A percentile compares a stretch with the other conserved stretches of the same genome.
These are phyloP conservation scores for Apophysomyces elegans DNA, from an alignment of 371 early-diverging fungal genomes.

Conservation along the genomic window DNA sequence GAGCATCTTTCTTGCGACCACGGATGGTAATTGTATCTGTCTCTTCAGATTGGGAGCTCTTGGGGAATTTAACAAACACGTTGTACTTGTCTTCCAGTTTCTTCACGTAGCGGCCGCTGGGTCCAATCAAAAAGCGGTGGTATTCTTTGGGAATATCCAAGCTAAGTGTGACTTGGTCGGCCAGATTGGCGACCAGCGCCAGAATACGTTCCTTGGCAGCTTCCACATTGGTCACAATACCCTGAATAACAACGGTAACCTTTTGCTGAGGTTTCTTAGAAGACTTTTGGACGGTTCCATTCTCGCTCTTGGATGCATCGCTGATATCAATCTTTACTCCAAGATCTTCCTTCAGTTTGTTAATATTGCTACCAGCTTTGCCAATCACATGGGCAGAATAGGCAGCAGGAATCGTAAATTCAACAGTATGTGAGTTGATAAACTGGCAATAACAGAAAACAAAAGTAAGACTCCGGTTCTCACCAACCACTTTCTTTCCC, in stretches of 20 bases:
- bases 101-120: constrained; percentile 77
- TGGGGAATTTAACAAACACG: constrained; percentile 79
- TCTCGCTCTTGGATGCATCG: constrained; percentile 36
- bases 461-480: too few species aligned
- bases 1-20: constrained; percentile 78
- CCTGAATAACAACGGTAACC: constrained; percentile 78
- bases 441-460: constrained; percentile 26
- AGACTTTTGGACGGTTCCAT: constrained; percentile 44
- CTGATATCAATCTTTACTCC: constrained; percentile 83
- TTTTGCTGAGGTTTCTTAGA: constrained; percentile 47
- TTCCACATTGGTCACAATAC: constrained; percentile 78
- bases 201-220: constrained; percentile 76
- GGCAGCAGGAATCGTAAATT: constrained; percentile 70
- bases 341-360: constrained; percentile 75
- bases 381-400: constrained; percentile 88
- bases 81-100: constrained; percentile 83
- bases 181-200: constrained; percentile 71
- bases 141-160: constrained; percentile 68
- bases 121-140: constrained; percentile 80
- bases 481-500: too few species aligned
- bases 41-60: constrained; percentile 29
- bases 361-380: constrained; percentile 83
- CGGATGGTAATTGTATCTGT: constrained; percentile 71
- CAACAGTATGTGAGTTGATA: constrained; percentile 69
- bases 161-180: constrained; percentile 68